Evolutionary conservation across 108 stramenopile genomes (phyloP).

Genomic region (Seminavis robusta): DNA sequence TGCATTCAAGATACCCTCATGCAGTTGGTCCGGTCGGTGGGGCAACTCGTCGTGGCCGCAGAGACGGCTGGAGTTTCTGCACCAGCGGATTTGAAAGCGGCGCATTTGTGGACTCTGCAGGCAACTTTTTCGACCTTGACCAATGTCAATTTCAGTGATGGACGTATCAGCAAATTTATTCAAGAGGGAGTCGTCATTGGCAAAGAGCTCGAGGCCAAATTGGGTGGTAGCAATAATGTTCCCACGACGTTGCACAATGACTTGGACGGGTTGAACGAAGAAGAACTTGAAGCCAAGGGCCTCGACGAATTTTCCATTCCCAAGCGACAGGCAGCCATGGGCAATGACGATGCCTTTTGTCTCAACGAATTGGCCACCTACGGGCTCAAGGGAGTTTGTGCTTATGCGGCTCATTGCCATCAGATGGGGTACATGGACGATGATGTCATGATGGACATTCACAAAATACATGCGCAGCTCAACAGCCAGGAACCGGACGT

Average conservation of each 20-base stretch:
- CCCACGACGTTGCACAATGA: slow-evolving; percentile 39
- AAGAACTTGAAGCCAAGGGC: slow-evolving; percentile 56
- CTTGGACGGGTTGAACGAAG: slow-evolving; percentile 17
- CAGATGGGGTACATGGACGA: slow-evolving; percentile 43
- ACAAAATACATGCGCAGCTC: slow-evolving; percentile 54
- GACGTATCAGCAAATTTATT: slow-evolving; percentile 60
- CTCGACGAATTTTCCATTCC: slow-evolving; percentile 42
- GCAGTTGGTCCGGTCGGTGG: slow-evolving; percentile 48
- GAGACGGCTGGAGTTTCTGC: slow-evolving; percentile 47
- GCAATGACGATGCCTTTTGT: slow-evolving; percentile 63
- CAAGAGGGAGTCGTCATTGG: slow-evolving; percentile 44
- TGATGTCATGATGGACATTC: slow-evolving; percentile 50
- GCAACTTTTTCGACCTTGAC: slow-evolving; percentile 75
- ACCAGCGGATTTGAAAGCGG: slow-evolving; percentile 31
- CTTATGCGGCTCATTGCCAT: slow-evolving; percentile 72
- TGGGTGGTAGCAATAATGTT: no score
- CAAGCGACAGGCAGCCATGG: slow-evolving; percentile 43
- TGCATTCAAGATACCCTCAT: slow-evolving; percentile 67
- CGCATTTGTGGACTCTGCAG: slow-evolving; percentile 59
- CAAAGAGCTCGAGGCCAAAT: slow-evolving; percentile 30
- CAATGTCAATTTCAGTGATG: slow-evolving; percentile 81
- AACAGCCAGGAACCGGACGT: slow-evolving; percentile 57
- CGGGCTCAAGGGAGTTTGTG: slow-evolving; percentile 64
- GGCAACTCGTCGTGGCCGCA: slow-evolving; percentile 53
- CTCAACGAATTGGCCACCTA: slow-evolving; percentile 68